Percentiles rank a stretch among this genome's conserved stretches.
Conservation (phyloP, 1,284 basidiomycete species). For the Farysia itapuensis region DNA sequence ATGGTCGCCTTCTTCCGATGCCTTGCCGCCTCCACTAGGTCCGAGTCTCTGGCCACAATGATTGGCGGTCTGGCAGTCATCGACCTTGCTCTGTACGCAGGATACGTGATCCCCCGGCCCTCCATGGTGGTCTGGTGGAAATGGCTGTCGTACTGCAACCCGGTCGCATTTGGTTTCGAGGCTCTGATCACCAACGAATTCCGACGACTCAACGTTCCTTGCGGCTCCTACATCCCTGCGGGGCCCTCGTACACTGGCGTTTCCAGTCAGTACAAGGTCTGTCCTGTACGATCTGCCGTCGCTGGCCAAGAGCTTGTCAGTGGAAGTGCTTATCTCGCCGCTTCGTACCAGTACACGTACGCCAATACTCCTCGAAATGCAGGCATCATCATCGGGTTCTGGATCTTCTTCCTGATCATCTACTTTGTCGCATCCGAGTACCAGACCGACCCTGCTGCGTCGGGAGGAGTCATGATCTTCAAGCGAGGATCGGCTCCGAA, state of each 20-base stretch:
- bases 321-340: conserved; percentile 22
- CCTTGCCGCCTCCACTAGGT: conserved; percentile 28
- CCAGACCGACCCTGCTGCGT: conserved; percentile 43
- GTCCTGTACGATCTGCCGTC: conserved; percentile 31
- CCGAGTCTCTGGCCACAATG: conserved; percentile 42
- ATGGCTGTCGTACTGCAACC: conserved; percentile 55
- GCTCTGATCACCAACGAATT: conserved; percentile 53
- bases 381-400: conserved; percentile 48
- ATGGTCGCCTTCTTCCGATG: conserved; percentile 53
- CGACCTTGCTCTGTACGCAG: conserved; percentile 44
- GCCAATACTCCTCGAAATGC: conserved; percentile 34
- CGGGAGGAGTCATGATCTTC: conserved; percentile 49
- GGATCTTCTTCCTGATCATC: conserved; percentile 31
- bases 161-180: conserved; percentile 48
- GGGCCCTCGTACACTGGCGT: conserved; percentile 28
- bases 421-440: conserved; percentile 44
- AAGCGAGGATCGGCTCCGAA: conserved; percentile 33
- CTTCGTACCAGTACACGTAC: conserved; percentile 35
- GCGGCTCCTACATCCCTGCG: conserved; percentile 27
- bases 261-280: conserved; percentile 34
- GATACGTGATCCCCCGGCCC: conserved; percentile 49
- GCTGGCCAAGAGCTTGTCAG: conserved; percentile 35
- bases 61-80: conserved; percentile 44
- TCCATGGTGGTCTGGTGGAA: conserved; percentile 54
- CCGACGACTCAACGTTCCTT: conserved; percentile 32